Base-by-base conservation (phyloP, 345 rosid genomes). In the Zanthoxylum bungeanum region DNA sequence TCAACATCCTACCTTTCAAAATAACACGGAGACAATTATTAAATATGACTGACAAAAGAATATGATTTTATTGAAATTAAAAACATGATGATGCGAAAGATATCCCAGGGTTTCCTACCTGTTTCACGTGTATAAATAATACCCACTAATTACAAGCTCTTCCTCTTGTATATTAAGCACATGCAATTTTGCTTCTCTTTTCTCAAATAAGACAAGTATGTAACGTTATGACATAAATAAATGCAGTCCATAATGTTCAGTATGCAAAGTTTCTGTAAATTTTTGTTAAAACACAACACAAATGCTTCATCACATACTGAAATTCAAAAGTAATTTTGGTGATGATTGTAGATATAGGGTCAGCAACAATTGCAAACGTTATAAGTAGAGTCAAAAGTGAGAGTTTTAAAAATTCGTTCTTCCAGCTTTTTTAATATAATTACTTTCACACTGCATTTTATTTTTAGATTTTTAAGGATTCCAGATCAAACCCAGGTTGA, bases 81-180 rank as follows among this genome's bases (percentile, higher is more conserved):
- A 30, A 57, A 57, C 30, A 57, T 28, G 30, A 57, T 5, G 14
- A 63, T 25, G 21, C 7, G 9, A 63, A 63, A 25, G 50, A 42
- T 42, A 63, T 7, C 42, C 67, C 52, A 25, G 1, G 16, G 16
- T 63, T 42, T 63, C 34, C 52, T 4, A 19, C 21, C 52, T 24
- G 42, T 27, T 63, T 63, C 31, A 14, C 22, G 25, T 25, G 33
- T n/a, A n/a, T n/a, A n/a, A 24, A 42, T 40, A 42, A 31, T 34
- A 49, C 25, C 40, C 50, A 66, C 19, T 66, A 66, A 49, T 66
- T 14, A 49, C 58, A 66, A 31, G 58, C 44, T 63, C 9, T 9
- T 11, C 42, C 33, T 31, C 51, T 65, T 21, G 25, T 12, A 49
- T 49, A 49, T 65, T 4, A 65, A 36, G 7, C 4, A 16, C 21